These are phyloP conservation scores for Metschnikowia kofuensis DNA, from an alignment of 805 yeast species.

Conservation along the genomic window DNA sequence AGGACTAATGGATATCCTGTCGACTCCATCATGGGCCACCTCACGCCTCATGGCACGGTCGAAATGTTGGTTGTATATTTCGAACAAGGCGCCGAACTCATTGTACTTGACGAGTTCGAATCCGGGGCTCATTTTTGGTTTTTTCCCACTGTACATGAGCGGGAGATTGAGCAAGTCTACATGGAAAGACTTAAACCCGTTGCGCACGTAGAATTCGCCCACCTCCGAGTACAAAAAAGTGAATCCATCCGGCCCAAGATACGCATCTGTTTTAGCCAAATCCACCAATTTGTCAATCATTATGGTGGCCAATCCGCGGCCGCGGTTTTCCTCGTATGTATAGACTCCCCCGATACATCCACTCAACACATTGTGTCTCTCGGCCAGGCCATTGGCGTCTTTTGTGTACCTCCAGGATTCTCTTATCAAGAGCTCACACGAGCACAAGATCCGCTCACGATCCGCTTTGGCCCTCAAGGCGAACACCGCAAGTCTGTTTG, in stretches of 20 bases:
- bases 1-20: conserved; percentile 31
- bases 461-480: conserved; percentile 21
- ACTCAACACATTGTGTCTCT: conserved; percentile 19
- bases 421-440: conserved; percentile 36
- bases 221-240: conserved; percentile 41
- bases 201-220: conserved; percentile 39
- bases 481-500: conserved; percentile 23
- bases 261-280: conserved; percentile 17
- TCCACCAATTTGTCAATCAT: conserved; percentile 39
- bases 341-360: conserved; percentile 44
- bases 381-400: conserved; percentile 15
- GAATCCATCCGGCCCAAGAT: conserved; percentile 32
- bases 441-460: conserved; percentile 25
- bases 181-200: conserved; percentile 37
- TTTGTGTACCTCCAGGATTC: conserved; percentile 25
- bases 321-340: conserved; percentile 35
- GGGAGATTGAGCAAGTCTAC: conserved; percentile 33
- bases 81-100: conserved; percentile 26
- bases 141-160: conserved; percentile 4
- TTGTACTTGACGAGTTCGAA: conserved; percentile 26
- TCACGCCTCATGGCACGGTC: conserved; percentile 17
- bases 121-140: not conserved
- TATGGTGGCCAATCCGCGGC: conserved; percentile 35
- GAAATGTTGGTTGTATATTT: conserved; percentile 21
- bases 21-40: conserved; percentile 27